These are phyloP conservation scores for Theileria luwenshuni DNA, from an alignment of 169 alveolate species.

Conservation along the genomic window DNA sequence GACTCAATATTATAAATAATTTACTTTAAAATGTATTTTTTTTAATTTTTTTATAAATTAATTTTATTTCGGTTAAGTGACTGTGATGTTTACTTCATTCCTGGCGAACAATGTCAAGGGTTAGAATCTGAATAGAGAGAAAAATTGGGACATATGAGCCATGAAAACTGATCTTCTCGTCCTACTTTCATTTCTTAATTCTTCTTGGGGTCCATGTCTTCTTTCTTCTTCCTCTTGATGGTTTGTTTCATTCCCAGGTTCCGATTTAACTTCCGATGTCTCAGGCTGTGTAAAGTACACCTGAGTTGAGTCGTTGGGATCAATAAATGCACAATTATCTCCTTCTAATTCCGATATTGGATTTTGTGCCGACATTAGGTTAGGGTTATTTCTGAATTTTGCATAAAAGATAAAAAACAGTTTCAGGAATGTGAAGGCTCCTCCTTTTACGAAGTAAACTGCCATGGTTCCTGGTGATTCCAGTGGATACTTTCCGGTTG, in stretches of 20 bases:
- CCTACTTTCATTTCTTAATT: too few relatives aligned
- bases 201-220: too few relatives aligned
- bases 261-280: conserved; percentile 18
- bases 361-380: conserved; percentile 15
- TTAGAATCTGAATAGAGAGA: too few relatives aligned
- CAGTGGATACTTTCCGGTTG: conserved; percentile 27
- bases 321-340: conserved; percentile 59
- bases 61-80: too few relatives aligned
- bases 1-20: too few relatives aligned
- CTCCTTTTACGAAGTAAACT: conserved; percentile 29
- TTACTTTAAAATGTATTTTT: too few relatives aligned
- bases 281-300: conserved; percentile 59
- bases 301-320: conserved; percentile 63
- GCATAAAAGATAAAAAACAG: conserved; percentile 61
- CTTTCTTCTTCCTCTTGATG: too few relatives aligned
- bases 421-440: conserved; percentile 40
- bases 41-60: not conserved
- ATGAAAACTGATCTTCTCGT: too few relatives aligned
- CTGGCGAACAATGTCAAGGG: too few relatives aligned
- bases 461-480: conserved; percentile 26
- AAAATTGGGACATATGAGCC: too few relatives aligned
- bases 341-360: conserved; percentile 27
- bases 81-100: too few relatives aligned
- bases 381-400: conserved; percentile 52
- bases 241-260: too few relatives aligned